Evolutionary conservation across 2,329 filamentous ascomycete genomes (phyloP).

Genomic region (Xylariaceae sp.): DNA sequence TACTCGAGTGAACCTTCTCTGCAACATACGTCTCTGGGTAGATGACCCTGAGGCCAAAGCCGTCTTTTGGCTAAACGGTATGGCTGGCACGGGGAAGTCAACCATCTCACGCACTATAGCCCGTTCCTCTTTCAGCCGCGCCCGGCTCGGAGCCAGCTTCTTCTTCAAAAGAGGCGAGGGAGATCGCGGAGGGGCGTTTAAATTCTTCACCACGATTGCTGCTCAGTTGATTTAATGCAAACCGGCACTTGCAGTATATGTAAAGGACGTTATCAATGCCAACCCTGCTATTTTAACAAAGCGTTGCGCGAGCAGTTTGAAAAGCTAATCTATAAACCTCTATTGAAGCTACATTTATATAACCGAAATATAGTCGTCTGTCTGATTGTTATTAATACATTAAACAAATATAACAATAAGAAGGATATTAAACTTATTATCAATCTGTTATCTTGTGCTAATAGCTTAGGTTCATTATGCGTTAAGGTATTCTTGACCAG

Average conservation of each 20-base stretch:
- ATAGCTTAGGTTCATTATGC: neutral
- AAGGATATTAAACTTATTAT: neutral
- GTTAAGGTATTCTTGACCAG: slow-evolving; percentile 36
- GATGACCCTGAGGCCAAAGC: slow-evolving; percentile 15
- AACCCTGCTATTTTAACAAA: neutral
- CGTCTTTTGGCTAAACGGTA: slow-evolving; percentile 35
- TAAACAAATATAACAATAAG: slow-evolving; percentile 4
- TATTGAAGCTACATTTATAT: neutral
- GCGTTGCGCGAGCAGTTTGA: slow-evolving; percentile 2
- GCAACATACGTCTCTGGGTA: slow-evolving; percentile 28
- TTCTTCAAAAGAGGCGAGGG: slow-evolving; percentile 36
- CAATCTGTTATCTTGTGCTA: neutral
- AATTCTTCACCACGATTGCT: slow-evolving; percentile 6
- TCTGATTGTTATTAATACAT: slow-evolving; percentile 6
- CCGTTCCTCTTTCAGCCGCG: neutral
- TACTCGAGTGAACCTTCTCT: slow-evolving; percentile 31
- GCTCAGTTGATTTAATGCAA: slow-evolving; percentile 1
- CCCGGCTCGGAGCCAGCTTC: slow-evolving; percentile 29
- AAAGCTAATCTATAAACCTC: slow-evolving; percentile 2
- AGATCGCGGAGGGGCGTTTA: neutral
- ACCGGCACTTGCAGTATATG: neutral
- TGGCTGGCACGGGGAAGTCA: slow-evolving; percentile 37
- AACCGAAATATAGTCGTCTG: neutral
- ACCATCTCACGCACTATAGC: slow-evolving; percentile 34
- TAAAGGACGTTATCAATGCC: neutral